Evolutionary conservation across 208 protist species (phyloP), one percentile per base, ranked within the genome.

Genomic region (Jaenimonas drosophilae): DNA sequence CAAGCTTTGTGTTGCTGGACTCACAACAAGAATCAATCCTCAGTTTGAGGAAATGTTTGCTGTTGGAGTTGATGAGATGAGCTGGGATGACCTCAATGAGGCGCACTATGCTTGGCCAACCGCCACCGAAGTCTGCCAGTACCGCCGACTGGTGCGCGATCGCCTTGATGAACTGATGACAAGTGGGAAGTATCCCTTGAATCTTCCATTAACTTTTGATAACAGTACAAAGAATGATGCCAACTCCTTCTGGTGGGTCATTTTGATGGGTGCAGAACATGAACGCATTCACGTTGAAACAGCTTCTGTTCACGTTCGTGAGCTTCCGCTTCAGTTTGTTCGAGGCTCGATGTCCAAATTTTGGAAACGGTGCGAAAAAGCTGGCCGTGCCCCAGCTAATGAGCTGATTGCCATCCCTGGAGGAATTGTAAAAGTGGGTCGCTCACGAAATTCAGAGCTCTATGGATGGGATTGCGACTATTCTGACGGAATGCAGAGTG

Each of bases 401-500:
- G 69, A 85, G 54, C 44, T 96, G 16, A 64, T 95, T 20, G 53
- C 66, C 24, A 78, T 96, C 25, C 42, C 51, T 5, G 86, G 74
- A 9, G 86, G 72, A 29, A 54, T 52, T 33, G 86, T 95, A 37
- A 49, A 67, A 47, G 29, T 95, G 21, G 91, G 88, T 40, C 81
- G 86, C 25, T 33, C 34, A 27, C 71, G 72, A 2, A 44, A 88
- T 62, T 86, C 73, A n/a, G 29, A 32, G 37, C 21, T 91, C n/a
- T 97, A 95, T 60, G 91, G 93, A 5, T 98, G 96, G 96, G 96
- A 98, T 54, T 94, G 89, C 64, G 96, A 98, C 64, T 97, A 96
- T 64, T 75, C 85, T 2, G 56, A 77, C 49, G 94, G 91, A 17
- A 28, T 54, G 49, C 70, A 80, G 27, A 19, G 46, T 1, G 67